A percentile compares a stretch with the other conserved stretches of the same genome.
Evolutionary conservation across 129 eudicot genomes (phyloP).

Genomic region (Heracleum sosnowskyi): DNA sequence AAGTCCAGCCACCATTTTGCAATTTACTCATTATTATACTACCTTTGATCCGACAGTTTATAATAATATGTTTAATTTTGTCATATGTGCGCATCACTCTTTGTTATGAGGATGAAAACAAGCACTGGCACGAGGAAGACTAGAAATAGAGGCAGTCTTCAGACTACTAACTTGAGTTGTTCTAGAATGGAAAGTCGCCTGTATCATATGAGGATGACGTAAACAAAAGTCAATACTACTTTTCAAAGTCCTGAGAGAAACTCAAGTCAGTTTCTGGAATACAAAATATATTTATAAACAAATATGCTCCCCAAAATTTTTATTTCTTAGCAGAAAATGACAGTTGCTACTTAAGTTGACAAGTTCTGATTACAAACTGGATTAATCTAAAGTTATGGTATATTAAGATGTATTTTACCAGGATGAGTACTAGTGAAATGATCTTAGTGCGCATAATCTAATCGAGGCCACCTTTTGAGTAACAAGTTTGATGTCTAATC

Average conservation of each 20-base stretch:
- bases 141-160: not conserved
- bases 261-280: not conserved
- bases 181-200: not conserved
- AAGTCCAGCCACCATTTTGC: too few species aligned
- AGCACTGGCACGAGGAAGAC: not conserved
- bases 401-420: too few species aligned
- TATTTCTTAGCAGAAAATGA: not conserved
- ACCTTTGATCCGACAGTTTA: too few species aligned
- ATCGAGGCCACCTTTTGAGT: too few species aligned
- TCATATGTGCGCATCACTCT: not conserved
- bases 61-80: not conserved
- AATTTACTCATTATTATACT: too few species aligned
- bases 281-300: not conserved
- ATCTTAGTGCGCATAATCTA: too few species aligned
- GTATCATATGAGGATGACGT: not conserved
- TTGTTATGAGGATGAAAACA: too few species aligned
- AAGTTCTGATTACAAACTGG: not conserved
- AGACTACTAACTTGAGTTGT: not conserved
- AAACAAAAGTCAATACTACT: conserved; percentile 2
- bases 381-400: too few species aligned
- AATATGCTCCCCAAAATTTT: not conserved
- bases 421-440: too few species aligned
- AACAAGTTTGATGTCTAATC: too few species aligned
- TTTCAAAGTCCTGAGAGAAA: not conserved
- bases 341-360: not conserved